These are phyloP conservation scores for Alternaria sp. DNA, from an alignment of 2,329 filamentous ascomycete species.

Conservation along the genomic window DNA sequence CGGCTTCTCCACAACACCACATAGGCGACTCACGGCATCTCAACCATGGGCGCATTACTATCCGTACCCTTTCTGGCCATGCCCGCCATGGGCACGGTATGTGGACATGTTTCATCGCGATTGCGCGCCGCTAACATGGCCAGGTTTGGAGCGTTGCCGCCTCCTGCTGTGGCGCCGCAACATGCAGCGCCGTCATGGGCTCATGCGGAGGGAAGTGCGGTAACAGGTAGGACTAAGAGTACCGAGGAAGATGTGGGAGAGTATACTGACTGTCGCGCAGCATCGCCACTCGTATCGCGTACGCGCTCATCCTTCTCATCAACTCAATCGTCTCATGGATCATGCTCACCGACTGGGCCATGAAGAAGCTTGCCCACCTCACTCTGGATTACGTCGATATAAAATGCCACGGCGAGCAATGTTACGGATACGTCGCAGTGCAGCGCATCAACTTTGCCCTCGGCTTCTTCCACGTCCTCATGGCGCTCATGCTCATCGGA, in stretches of 20 bases:
- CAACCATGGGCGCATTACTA: conserved; percentile 84
- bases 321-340: conserved; percentile 99
- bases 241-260: background rate
- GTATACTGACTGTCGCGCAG: conserved; percentile 57
- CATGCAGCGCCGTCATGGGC: conserved; percentile 94
- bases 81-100: conserved; percentile 84
- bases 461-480: conserved; percentile 88
- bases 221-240: conserved; percentile 71
- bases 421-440: conserved; percentile 94
- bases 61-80: conserved; percentile 89
- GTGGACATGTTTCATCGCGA: conserved; percentile 47
- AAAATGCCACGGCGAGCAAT: conserved; percentile 85
- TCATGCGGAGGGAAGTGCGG: conserved; percentile 91
- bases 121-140: conserved; percentile 36
- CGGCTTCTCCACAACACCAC: conserved; percentile 22
- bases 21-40: conserved; percentile 20
- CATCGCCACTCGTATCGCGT: conserved; percentile 95
- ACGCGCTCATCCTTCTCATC: conserved; percentile 90
- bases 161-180: conserved; percentile 95
- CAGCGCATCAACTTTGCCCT: conserved; percentile 98
- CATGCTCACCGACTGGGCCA: conserved; percentile 98
- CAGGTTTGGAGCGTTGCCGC: conserved; percentile 80
- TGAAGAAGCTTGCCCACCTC: conserved; percentile 91
- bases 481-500: conserved; percentile 84
- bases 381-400: conserved; percentile 97